A percentile compares a stretch with the other conserved stretches of the same genome.
phyloP scores from a whole-genome alignment of 805 yeast species.

The Kodamaea laetipori region DNA sequence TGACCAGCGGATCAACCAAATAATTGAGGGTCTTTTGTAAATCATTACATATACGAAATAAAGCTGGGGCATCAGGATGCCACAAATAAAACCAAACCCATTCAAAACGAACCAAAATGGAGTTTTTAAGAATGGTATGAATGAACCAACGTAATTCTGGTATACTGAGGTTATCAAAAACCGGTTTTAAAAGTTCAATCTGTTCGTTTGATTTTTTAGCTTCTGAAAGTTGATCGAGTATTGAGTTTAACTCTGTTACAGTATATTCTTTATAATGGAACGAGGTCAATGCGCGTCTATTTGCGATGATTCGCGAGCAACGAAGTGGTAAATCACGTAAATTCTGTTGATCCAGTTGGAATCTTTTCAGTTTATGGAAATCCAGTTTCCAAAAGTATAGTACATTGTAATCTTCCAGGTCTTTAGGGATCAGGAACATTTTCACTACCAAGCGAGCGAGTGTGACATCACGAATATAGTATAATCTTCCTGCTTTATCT shows the following conservation, averaged over 20 bases:
- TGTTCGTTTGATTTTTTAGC: slow-evolving; percentile 38
- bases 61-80: slow-evolving; percentile 77
- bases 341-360: slow-evolving; percentile 47
- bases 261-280: slow-evolving; percentile 16
- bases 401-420: slow-evolving; percentile 58
- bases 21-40: slow-evolving; percentile 58
- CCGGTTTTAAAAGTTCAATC: slow-evolving; percentile 46
- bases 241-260: slow-evolving; percentile 33
- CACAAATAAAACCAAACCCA: slow-evolving; percentile 57
- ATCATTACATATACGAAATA: slow-evolving; percentile 66
- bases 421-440: slow-evolving; percentile 58
- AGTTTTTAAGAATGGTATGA: slow-evolving; percentile 61
- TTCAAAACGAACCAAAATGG: slow-evolving; percentile 65
- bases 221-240: slow-evolving; percentile 30
- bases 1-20: slow-evolving; percentile 50
- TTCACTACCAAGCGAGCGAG: slow-evolving; percentile 51
- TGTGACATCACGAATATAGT: slow-evolving; percentile 63
- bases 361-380: slow-evolving; percentile 35
- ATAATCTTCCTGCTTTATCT: slow-evolving; percentile 60
- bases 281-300: slow-evolving; percentile 39
- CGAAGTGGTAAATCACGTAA: slow-evolving; percentile 48
- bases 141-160: slow-evolving; percentile 70
- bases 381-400: slow-evolving; percentile 39
- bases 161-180: slow-evolving; percentile 55
- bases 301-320: slow-evolving; percentile 51